Percentiles rank a stretch among this genome's conserved stretches.
These are phyloP conservation scores for Aspergillus haitiensis DNA, from an alignment of 495 filamentous ascomycete genomes.

Conservation along the genomic window DNA sequence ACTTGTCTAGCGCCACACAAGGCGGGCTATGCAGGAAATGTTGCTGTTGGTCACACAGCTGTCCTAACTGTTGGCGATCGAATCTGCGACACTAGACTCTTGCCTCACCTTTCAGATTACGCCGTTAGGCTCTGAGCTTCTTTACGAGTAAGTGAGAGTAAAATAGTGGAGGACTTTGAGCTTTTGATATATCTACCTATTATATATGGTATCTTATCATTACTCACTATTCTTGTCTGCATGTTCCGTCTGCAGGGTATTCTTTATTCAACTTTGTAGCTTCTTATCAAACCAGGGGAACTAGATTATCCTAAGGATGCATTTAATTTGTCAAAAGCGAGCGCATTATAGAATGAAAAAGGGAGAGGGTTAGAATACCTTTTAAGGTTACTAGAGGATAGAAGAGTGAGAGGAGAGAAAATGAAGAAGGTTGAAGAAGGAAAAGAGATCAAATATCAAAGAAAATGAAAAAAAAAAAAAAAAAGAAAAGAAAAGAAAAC, in stretches of 20 bases:
- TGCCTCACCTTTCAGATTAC: background rate
- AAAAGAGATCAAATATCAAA: background rate
- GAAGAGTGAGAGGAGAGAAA: background rate
- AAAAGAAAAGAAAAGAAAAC: constrained; percentile 10
- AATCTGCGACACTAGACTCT: constrained; percentile 7
- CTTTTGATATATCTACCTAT: background rate
- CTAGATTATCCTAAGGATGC: background rate
- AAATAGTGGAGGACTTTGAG: background rate
- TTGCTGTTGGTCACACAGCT: constrained; percentile 13
- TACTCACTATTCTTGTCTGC: constrained; percentile 1
- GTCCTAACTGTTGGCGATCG: background rate
- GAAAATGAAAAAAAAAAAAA: constrained; percentile 3
- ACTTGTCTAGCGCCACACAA: constrained; percentile 25
- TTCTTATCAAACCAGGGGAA: background rate
- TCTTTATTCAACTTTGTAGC: background rate
- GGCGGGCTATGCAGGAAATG: constrained; percentile 13
- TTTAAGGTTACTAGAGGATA: background rate
- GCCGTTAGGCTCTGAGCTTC: background rate
- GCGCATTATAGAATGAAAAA: background rate
- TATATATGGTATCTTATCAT: background rate
- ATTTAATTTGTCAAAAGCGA: background rate
- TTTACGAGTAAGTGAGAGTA: constrained; percentile 1
- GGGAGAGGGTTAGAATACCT: too few species aligned
- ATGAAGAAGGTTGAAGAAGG: background rate
- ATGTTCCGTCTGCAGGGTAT: background rate